These are phyloP conservation scores for Fusarium sambucinum DNA, from an alignment of 2,329 filamentous ascomycete species.

Conservation along the genomic window DNA sequence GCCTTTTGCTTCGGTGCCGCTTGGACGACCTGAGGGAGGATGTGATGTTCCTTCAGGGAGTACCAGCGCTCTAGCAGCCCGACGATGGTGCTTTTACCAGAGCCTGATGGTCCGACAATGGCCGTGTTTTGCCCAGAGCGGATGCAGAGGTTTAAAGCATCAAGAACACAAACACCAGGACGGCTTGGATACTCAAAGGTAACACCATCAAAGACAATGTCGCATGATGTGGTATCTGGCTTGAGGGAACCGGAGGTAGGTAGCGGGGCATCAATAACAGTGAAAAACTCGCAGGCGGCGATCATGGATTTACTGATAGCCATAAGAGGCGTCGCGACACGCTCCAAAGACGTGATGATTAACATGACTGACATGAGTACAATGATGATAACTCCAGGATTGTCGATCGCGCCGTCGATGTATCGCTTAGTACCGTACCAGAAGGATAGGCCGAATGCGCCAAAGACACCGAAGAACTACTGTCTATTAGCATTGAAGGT, in stretches of 20 bases:
- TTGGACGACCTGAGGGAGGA: constrained; percentile 25
- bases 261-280: constrained; percentile 47
- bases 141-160: constrained; percentile 66
- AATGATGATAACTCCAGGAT: constrained; percentile 55
- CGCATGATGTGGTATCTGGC: constrained; percentile 45
- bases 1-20: neutral
- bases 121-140: constrained; percentile 72
- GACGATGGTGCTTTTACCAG: constrained; percentile 77
- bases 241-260: constrained; percentile 40
- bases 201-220: constrained; percentile 61
- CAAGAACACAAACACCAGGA: constrained; percentile 43
- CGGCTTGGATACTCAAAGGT: constrained; percentile 42
- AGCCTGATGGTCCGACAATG: constrained; percentile 76
- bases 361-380: constrained; percentile 56
- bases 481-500: neutral
- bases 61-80: constrained; percentile 77
- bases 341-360: constrained; percentile 51
- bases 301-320: constrained; percentile 50
- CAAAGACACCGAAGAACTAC: constrained; percentile 51
- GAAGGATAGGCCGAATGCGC: constrained; percentile 57
- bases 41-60: constrained; percentile 33
- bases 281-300: constrained; percentile 49
- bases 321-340: constrained; percentile 56
- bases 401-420: constrained; percentile 50
- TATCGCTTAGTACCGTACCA: constrained; percentile 59